Base-by-base conservation (phyloP, 352 stramenopile species). In the Pythium phragmiticola region DNA sequence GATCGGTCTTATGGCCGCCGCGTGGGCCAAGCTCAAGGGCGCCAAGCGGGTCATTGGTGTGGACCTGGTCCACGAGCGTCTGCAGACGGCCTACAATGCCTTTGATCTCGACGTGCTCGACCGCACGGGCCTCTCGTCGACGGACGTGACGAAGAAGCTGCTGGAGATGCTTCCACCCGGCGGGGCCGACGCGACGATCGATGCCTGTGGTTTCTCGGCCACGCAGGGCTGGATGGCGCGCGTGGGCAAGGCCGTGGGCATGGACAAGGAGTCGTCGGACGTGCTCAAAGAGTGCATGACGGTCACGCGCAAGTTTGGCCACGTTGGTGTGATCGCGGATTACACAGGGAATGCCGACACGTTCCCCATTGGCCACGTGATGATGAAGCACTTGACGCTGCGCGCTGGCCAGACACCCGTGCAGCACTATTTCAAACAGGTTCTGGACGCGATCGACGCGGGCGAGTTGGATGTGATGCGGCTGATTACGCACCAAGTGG, bases 21-120 rank as follows among this genome's bases (percentile, higher is more conserved):
- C 88, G 57, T 89, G 80, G 82, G 76, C 75, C 67, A 84, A 88
- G 69, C 46, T 89, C 36, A 84, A 81, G 42, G 81, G 79, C 7
- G 80, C 80, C 37, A 84, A 83, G 57, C 75, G 71, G 8, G 75
- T 91, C 26, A 61, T 91, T 45, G 80, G 78, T 19, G 62, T 91
- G 12, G 82, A 91, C 36, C 46, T 76, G 12, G 70, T 72, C 49
- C 56, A 63, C 13, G 77, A 88, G 34, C 80, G 82, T 3, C 46
- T 88, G 28, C 78, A 84, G 43, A 75, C 84, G 47, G 82, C 82
- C 19, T 70, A 78, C 56, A 72, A 89, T 51, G 69, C 75, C 50
- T 75, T 91, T 63, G 79, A 77, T 49, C 48, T 91, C 34, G 74
- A 91, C n/a, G 78, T 87, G 49, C 55, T 91, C 14, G 76, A 91